Percentiles rank a stretch among this genome's conserved stretches.
phyloP scores from a whole-genome alignment of 345 rosid species.

The Cardamine chenopodiifolia region DNA sequence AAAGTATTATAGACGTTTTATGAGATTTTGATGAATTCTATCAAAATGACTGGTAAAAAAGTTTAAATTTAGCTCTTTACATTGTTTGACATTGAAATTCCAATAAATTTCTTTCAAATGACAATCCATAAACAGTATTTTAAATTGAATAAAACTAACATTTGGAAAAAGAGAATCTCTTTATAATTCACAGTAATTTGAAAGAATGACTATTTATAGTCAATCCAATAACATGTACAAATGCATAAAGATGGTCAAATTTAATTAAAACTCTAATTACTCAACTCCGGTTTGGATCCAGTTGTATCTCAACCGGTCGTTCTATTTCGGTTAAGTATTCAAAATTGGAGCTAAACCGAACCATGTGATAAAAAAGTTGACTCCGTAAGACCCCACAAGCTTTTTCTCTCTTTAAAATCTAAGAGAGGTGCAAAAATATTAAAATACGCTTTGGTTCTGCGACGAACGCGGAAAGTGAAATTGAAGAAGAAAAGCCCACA shows the following conservation, averaged over 20 bases:
- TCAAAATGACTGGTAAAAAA: not conserved
- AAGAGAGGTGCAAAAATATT: conserved; percentile 21
- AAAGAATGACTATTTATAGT: not conserved
- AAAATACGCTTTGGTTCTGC: conserved; percentile 30
- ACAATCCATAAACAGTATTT: not conserved
- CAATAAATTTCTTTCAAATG: not conserved
- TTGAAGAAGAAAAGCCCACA: conserved; percentile 26
- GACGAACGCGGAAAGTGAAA: conserved; percentile 36
- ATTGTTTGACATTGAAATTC: not conserved
- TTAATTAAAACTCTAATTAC: not conserved
- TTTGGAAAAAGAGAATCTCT: not conserved
- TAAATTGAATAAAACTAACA: not conserved
- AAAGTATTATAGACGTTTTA: not conserved
- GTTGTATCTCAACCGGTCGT: not conserved
- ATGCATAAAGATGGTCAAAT: not conserved
- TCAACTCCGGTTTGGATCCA: not conserved
- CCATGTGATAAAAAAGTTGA: conserved; percentile 23
- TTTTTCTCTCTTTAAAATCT: conserved; percentile 37
- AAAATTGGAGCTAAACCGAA: conserved; percentile 5
- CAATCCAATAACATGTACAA: not conserved
- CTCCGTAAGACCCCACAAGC: conserved; percentile 29
- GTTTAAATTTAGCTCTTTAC: not conserved
- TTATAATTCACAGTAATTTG: not conserved
- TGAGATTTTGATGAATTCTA: not conserved
- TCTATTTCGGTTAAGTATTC: not conserved